A percentile compares a stretch with the other conserved stretches of the same genome.
These are phyloP conservation scores for Talaromyces sp. DNA, from an alignment of 2,329 filamentous ascomycete genomes.

Conservation along the genomic window DNA sequence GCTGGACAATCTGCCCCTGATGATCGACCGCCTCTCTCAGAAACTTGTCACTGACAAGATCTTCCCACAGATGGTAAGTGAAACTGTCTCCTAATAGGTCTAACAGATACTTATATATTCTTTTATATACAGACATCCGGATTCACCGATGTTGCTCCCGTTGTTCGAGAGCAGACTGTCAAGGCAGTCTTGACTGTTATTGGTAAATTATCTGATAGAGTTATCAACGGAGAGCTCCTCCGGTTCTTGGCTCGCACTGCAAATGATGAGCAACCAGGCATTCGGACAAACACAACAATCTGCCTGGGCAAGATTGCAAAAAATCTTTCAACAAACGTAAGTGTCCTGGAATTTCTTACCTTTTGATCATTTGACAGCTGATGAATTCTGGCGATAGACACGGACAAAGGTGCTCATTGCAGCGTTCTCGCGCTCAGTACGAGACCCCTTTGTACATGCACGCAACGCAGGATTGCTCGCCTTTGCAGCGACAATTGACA, in stretches of 20 bases:
- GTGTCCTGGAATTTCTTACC: constrained; percentile 9
- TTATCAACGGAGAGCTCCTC: constrained; percentile 87
- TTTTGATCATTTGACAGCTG: constrained; percentile 13
- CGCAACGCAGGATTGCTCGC: constrained; percentile 85
- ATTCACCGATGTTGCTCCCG: constrained; percentile 83
- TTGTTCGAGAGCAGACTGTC: constrained; percentile 91
- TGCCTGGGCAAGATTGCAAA: constrained; percentile 94
- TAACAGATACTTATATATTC: neutral
- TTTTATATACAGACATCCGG: constrained; percentile 63
- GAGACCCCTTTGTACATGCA: constrained; percentile 92
- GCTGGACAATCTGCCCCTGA: constrained; percentile 77
- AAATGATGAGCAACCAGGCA: constrained; percentile 95
- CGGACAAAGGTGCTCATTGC: constrained; percentile 87
- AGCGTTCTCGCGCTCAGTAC: constrained; percentile 80
- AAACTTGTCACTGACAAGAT: constrained; percentile 94
- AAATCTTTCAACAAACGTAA: constrained; percentile 63
- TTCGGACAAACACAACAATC: constrained; percentile 96
- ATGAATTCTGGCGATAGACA: constrained; percentile 44
- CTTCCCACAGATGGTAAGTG: constrained; percentile 77
- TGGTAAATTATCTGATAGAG: constrained; percentile 81
- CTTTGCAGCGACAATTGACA: constrained; percentile 74
- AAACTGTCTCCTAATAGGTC: neutral
- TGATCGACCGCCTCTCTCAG: constrained; percentile 85
- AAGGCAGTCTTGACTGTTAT: constrained; percentile 88
- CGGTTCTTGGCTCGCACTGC: constrained; percentile 90